phyloP scores from a whole-genome alignment of 345 rosid genomes.

The Populus pruinosa region DNA sequence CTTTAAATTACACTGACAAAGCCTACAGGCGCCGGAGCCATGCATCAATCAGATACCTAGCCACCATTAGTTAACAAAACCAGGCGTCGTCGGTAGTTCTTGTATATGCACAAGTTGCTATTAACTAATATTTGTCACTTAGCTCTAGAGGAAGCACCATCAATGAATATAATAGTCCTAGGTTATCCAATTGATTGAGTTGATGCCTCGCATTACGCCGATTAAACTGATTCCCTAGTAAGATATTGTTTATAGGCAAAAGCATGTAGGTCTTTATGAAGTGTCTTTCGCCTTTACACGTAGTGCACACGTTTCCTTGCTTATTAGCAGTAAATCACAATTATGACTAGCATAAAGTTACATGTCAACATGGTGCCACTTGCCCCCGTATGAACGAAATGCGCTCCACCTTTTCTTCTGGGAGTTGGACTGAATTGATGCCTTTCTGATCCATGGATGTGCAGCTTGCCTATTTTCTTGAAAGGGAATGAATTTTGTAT shows the following conservation, averaged over 20 bases:
- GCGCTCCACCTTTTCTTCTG: slow-evolving; percentile 1
- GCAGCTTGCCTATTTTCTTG: not conserved
- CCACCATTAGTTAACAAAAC: not conserved
- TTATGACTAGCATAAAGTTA: not conserved
- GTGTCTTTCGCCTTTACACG: slow-evolving; percentile 24
- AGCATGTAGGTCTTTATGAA: slow-evolving; percentile 1
- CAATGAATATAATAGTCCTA: not conserved
- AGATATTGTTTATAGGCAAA: not conserved
- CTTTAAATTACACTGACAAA: no score
- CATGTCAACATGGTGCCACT: not conserved
- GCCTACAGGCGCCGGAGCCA: no score
- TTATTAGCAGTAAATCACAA: not conserved
- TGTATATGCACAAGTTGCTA: not conserved
- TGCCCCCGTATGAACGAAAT: not conserved
- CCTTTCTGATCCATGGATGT: not conserved
- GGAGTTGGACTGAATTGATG: slow-evolving; percentile 2
- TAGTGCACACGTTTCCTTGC: slow-evolving; percentile 1
- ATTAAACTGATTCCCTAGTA: slow-evolving; percentile 7
- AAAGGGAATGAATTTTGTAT: not conserved
- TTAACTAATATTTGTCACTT: not conserved
- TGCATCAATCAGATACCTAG: no score
- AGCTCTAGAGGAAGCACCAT: not conserved
- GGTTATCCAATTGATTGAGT: slow-evolving; percentile 1
- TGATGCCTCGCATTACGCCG: slow-evolving; percentile 15
- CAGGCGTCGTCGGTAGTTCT: not conserved